phyloP scores from a whole-genome alignment of 108 stramenopile genomes.

The Pseudonitzschia pungens region DNA sequence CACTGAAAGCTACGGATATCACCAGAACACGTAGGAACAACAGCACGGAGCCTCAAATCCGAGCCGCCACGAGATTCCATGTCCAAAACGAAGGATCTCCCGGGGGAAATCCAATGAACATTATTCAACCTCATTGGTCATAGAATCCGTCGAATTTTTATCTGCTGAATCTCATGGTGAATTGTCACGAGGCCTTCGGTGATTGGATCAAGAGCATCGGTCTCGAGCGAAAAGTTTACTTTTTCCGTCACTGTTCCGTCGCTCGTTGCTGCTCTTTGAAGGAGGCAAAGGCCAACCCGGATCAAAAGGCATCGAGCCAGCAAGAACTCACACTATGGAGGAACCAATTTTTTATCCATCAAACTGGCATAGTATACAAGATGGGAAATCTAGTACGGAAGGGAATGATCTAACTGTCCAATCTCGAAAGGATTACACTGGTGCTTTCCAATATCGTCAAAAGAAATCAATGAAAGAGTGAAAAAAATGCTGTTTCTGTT shows the following conservation, averaged over 20 bases:
- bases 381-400: not conserved
- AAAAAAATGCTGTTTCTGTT: too few species aligned
- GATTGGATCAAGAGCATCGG: not conserved
- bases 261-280: too few species aligned
- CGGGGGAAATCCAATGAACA: constrained; percentile 3
- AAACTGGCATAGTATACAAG: not conserved
- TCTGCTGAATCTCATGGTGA: not conserved
- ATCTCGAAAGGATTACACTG: too few species aligned
- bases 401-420: too few species aligned
- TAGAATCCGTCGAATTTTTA: not conserved
- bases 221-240: not conserved
- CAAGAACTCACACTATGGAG: not conserved
- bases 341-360: not conserved
- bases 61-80: not conserved
- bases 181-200: not conserved
- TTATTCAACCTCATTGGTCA: not conserved
- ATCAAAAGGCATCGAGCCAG: not conserved
- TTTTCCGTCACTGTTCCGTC: too few species aligned
- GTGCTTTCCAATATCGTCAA: too few species aligned
- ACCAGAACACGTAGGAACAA: not conserved
- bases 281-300: not conserved
- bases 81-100: constrained; percentile 1
- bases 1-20: not conserved
- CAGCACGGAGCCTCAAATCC: not conserved
- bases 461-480: too few species aligned